Percentiles rank a stretch among this genome's conserved stretches.
These are phyloP conservation scores for Chlorella sp. DNA, from an alignment of 139 green algal genomes.

Conservation along the genomic window DNA sequence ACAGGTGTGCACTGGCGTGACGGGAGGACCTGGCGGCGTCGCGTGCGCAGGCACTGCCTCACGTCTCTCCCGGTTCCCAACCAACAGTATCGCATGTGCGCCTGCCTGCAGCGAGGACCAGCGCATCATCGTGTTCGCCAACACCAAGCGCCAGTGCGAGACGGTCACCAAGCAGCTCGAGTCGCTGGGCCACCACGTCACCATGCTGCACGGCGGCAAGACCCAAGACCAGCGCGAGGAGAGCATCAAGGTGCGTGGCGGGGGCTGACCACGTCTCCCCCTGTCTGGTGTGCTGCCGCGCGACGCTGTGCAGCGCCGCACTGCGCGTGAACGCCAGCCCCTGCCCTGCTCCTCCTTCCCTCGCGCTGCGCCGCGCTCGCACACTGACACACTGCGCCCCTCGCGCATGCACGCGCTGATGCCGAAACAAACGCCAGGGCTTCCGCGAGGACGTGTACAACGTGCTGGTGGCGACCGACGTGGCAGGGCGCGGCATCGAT, in stretches of 20 bases:
- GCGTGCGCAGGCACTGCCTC: not conserved
- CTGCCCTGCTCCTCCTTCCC: too few relatives aligned
- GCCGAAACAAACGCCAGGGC: too few relatives aligned
- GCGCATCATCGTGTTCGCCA: constrained; percentile 96
- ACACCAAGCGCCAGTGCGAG: constrained; percentile 92
- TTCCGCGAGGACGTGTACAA: constrained; percentile 93
- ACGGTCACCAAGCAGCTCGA: constrained; percentile 76
- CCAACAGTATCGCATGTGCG: not conserved
- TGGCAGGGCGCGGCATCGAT: constrained; percentile 97
- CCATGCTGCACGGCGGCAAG: constrained; percentile 93
- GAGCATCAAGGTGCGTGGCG: constrained; percentile 40
- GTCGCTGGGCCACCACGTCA: constrained; percentile 66
- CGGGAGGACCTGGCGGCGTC: not conserved
- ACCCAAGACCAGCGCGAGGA: constrained; percentile 91
- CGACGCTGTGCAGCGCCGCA: too few relatives aligned
- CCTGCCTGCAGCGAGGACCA: constrained; percentile 62
- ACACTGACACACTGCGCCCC: too few relatives aligned
- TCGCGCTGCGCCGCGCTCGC: too few relatives aligned
- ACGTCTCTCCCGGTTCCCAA: not conserved
- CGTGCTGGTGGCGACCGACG: constrained; percentile 97
- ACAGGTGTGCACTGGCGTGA: constrained; percentile 7
- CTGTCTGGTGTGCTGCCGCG: not conserved
- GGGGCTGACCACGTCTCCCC: not conserved
- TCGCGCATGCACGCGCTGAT: too few relatives aligned
- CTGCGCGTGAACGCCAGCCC: too few relatives aligned